Percentiles rank a stretch among this genome's conserved stretches.
phyloP scores from a whole-genome alignment of 2,329 filamentous ascomycete genomes.

The Chalaropsis ovoidea region DNA sequence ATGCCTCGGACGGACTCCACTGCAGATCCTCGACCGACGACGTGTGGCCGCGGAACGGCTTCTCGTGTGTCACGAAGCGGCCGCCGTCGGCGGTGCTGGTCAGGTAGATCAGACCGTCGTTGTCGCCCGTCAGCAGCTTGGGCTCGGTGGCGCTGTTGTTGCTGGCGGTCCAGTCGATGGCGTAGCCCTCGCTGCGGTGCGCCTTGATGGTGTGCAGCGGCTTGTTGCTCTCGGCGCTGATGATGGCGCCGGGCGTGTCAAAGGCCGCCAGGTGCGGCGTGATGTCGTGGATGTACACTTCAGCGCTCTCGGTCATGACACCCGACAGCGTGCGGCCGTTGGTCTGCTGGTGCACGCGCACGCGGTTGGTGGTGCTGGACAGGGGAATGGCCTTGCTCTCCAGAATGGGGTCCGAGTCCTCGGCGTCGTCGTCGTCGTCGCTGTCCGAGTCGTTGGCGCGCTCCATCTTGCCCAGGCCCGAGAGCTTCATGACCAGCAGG shows the following conservation, averaged over 20 bases:
- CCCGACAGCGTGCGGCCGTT: constrained; percentile 74
- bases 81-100: constrained; percentile 81
- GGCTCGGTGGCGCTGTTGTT: constrained; percentile 55
- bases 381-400: constrained; percentile 86
- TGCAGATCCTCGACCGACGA: constrained; percentile 88
- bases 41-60: constrained; percentile 72
- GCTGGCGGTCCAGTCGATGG: constrained; percentile 63
- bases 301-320: constrained; percentile 79
- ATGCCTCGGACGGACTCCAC: constrained; percentile 88
- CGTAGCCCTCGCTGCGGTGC: constrained; percentile 90
- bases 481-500: constrained; percentile 93
- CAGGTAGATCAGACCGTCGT: constrained; percentile 76
- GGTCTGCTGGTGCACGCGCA: constrained; percentile 77
- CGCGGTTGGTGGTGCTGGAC: constrained; percentile 81
- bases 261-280: constrained; percentile 82
- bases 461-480: constrained; percentile 80
- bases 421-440: constrained; percentile 56
- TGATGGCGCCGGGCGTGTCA: constrained; percentile 71
- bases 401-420: constrained; percentile 76
- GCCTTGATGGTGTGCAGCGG: constrained; percentile 78
- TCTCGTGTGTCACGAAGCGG: constrained; percentile 76
- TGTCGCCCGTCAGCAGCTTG: constrained; percentile 85
- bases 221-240: constrained; percentile 77
- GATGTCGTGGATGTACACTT: constrained; percentile 89
- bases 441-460: constrained; percentile 55